Percentiles rank a stretch among this genome's conserved stretches.
Evolutionary conservation across 805 yeast genomes (phyloP).

Genomic region (Metschnikowia henanensis): DNA sequence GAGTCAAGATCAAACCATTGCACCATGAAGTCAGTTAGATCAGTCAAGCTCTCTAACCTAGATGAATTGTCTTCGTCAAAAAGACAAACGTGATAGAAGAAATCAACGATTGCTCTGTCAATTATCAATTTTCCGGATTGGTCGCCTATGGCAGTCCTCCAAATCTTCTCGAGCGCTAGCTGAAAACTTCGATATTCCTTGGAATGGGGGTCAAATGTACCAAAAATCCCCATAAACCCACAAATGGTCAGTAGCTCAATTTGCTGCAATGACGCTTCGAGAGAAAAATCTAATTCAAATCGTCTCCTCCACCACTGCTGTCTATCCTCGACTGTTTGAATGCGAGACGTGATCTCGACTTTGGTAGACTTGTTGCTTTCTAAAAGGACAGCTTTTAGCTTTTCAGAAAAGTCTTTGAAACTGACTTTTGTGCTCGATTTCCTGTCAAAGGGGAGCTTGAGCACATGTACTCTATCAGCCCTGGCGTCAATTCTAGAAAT

Average conservation of each 20-base stretch:
- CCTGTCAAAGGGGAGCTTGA: conserved; percentile 64
- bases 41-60: conserved; percentile 8
- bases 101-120: conserved; percentile 14
- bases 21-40: conserved; percentile 9
- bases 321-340: conserved; percentile 59
- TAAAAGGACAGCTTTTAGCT: conserved; percentile 46
- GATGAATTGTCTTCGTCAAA: conserved; percentile 1
- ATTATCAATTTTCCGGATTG: conserved; percentile 19
- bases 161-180: conserved; percentile 17
- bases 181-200: conserved; percentile 21
- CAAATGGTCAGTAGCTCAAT: conserved; percentile 75
- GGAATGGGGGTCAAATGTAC: conserved; percentile 27
- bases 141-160: conserved; percentile 6
- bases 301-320: conserved; percentile 79
- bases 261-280: conserved; percentile 51
- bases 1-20: background rate
- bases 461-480: conserved; percentile 39
- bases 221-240: conserved; percentile 69
- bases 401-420: conserved; percentile 36
- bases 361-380: conserved; percentile 65
- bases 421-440: conserved; percentile 41
- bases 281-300: conserved; percentile 54
- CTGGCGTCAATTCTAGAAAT: conserved; percentile 42
- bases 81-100: conserved; percentile 20
- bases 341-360: conserved; percentile 48